Evolutionary conservation across 805 yeast genomes (phyloP), one percentile per base, ranked within the genome.

Genomic region (Barnettozyma botsteinii): DNA sequence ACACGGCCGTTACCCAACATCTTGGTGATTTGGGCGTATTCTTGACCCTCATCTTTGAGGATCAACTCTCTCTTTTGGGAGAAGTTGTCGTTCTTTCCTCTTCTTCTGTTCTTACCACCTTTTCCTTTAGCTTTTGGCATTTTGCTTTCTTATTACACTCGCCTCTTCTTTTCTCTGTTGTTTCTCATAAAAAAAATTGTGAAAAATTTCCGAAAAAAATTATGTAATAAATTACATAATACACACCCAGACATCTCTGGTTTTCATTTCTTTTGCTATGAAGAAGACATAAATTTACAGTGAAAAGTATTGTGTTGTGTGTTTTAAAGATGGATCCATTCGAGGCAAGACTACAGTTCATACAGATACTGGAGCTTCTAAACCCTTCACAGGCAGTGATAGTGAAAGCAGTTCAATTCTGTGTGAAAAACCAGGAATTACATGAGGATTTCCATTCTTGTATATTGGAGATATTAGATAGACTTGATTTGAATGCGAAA

Each of bases 1-100:
- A 93, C 82, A 67, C 98, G 81, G 51, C 98, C 98, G 62, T 89
- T 89, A 65, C 99, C 99, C 56, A 93, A 79, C 97, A 93, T 91
- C 69, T 88, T 91, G 64, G 91, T 79, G 61, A 93, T 93, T 71
- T 94, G 98, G 42, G 96, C 99, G 59, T 93, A 93, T 66, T 93
- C 98, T 72, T 93, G 98, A 43, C 95, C 95, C 58, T 93, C 99
- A 49, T 93, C 99, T 59, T 81, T 87, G 64, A 74, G 77, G 62
- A 80, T 76, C 55, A 93, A 77, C 64, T 93, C 99, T 72, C 99
- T 86, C 75, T 93, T 93, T 68, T 87, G 89, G 49, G 83, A 80
- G 45, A 77, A 82, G 65, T 80, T 79, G 62, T 83, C 96, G 66
- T 89, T 89, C 91, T 93, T 93, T 66, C 98, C 98, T 78, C 97